Base-by-base conservation (phyloP, 169 alveolate genomes). In the Hepatocystis sp. region DNA sequence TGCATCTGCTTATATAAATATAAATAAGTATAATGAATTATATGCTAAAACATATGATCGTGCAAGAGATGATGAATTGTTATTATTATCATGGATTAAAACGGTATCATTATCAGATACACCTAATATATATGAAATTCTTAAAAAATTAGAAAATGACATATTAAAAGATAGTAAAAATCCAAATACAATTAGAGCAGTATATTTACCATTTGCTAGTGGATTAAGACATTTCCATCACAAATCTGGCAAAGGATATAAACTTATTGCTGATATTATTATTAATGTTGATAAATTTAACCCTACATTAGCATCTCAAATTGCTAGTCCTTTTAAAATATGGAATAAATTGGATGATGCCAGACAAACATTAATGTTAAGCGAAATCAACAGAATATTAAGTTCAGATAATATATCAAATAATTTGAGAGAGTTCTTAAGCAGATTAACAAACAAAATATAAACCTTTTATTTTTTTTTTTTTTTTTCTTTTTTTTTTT, bases 221-320 rank as follows among this genome's bases (percentile, higher is more conserved):
- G 90, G 92, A 44, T 90, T 91, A 53, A 92, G 92, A 21, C 91
- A 90, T 85, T 94, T 93, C 84, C 64, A 88, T 55, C 90, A 85
- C 11, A 81, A 53, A 2, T 85, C 91, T 42, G 97, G 97, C 11
- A 93, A 85, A 27, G 97, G 97, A 34, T 94, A 94, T 88, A 85
- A 85, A 76, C 84, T 94, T 47, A 47, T 94, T 25, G 95, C 97
- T 7, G 96, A 94, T 51, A 85, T 89, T 34, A 90, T 94, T 8
- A 71, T 93, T 47, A 58, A 71, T 8, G 93, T 91, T 15, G 97
- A 94, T 65, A 67, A 68, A 30, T 88, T 94, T 1, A 94, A 94
- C 51, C 91, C 96, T 4, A 91, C 84, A 76, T 90, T 93, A 1
- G 93, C 97, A 40, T 85, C 97, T 34, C 86, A 91, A 25, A 67